A percentile compares a stretch with the other conserved stretches of the same genome.
phyloP scores from a whole-genome alignment of 257 asterid genomes.

The Anisodus tanguticus region DNA sequence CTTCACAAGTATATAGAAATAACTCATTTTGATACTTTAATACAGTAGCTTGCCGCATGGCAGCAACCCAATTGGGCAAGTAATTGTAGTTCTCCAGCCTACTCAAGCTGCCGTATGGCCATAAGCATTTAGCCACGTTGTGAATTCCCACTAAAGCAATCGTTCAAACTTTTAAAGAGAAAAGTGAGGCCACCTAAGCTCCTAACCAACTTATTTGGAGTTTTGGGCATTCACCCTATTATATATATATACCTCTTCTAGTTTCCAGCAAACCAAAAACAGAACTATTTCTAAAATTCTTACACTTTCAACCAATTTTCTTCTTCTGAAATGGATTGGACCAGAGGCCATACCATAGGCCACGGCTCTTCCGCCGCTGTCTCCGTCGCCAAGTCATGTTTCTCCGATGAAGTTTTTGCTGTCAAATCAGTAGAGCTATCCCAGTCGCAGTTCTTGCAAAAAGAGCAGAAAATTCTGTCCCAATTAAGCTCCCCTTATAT shows the following conservation, averaged over 20 bases:
- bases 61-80: constrained; percentile 36
- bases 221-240: constrained; percentile 31
- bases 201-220: constrained; percentile 68
- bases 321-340: constrained; percentile 57
- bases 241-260: background rate
- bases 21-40: background rate
- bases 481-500: constrained; percentile 43
- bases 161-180: constrained; percentile 36
- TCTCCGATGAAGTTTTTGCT: constrained; percentile 51
- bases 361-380: constrained; percentile 76
- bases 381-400: constrained; percentile 46
- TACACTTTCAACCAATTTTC: background rate
- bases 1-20: no score
- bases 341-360: constrained; percentile 68
- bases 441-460: constrained; percentile 45
- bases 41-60: constrained; percentile 42
- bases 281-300: constrained; percentile 21
- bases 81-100: constrained; percentile 35
- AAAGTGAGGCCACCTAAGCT: constrained; percentile 35
- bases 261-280: constrained; percentile 13
- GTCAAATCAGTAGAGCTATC: constrained; percentile 67
- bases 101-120: constrained; percentile 40
- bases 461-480: constrained; percentile 59
- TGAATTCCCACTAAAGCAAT: constrained; percentile 58
- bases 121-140: constrained; percentile 59